phyloP scores from a whole-genome alignment of 2,329 filamentous ascomycete species.

The Pleurostoma richardsiae region DNA sequence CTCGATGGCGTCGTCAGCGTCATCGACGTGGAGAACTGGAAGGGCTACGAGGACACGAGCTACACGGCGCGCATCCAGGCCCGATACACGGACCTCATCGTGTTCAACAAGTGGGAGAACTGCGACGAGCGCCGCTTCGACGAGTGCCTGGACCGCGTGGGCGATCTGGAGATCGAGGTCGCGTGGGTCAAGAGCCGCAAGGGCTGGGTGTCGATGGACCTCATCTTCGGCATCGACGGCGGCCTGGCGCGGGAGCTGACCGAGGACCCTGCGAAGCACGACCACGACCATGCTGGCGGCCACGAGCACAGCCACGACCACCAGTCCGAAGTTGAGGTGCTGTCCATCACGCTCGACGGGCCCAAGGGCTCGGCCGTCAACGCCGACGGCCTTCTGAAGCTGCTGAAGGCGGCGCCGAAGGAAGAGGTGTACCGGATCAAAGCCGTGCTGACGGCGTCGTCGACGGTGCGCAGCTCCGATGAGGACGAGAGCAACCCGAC shows the following conservation, averaged over 20 bases:
- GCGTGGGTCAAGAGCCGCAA: constrained; percentile 81
- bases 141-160: constrained; percentile 70
- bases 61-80: constrained; percentile 88
- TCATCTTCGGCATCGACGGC: constrained; percentile 85
- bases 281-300: constrained; percentile 31
- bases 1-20: constrained; percentile 87
- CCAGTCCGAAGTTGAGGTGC: constrained; percentile 88
- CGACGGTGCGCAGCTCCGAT: constrained; percentile 45
- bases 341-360: constrained; percentile 68
- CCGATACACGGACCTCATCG: constrained; percentile 80
- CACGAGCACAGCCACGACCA: constrained; percentile 45
- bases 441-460: constrained; percentile 49
- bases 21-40: constrained; percentile 93
- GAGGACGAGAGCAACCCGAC: constrained; percentile 31
- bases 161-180: constrained; percentile 74
- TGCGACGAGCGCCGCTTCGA: constrained; percentile 72
- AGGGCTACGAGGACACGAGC: constrained; percentile 84
- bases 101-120: constrained; percentile 90
- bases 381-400: constrained; percentile 56
- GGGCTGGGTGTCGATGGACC: constrained; percentile 70
- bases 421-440: constrained; percentile 98
- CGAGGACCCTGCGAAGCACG: constrained; percentile 31
- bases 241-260: constrained; percentile 59
- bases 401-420: constrained; percentile 73
- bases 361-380: constrained; percentile 36